These are phyloP conservation scores for Mallotus repandus DNA, from an alignment of 441 rosid species.

Conservation along the genomic window DNA sequence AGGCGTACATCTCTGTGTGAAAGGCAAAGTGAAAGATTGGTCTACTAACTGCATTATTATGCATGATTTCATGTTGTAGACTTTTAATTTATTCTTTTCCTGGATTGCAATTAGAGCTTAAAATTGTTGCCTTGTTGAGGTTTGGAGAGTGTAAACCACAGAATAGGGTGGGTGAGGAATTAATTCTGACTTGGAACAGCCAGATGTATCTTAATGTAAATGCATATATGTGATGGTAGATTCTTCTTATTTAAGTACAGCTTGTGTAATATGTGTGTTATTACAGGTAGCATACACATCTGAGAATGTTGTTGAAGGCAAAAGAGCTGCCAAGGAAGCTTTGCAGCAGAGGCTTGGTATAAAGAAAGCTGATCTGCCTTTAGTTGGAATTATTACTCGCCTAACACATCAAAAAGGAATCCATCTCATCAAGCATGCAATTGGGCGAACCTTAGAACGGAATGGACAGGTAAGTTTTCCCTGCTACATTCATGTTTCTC, in stretches of 20 bases:
- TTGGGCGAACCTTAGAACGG: slow-evolving; percentile 74
- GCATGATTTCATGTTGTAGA: background rate
- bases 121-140: background rate
- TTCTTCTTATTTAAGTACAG: slow-evolving; percentile 12
- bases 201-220: background rate
- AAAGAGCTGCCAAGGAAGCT: slow-evolving; percentile 87
- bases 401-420: slow-evolving; percentile 98
- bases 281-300: slow-evolving; percentile 73
- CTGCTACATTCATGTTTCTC: slow-evolving; percentile 1
- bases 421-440: slow-evolving; percentile 94
- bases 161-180: background rate
- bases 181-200: slow-evolving; percentile 3
- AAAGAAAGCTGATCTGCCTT: slow-evolving; percentile 60
- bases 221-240: background rate
- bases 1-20: background rate
- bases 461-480: slow-evolving; percentile 67
- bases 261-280: slow-evolving; percentile 25
- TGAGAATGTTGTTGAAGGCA: slow-evolving; percentile 85
- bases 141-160: background rate
- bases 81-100: background rate
- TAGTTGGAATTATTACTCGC: slow-evolving; percentile 85
- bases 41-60: background rate
- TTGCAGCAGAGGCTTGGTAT: slow-evolving; percentile 80
- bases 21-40: background rate
- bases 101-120: background rate